Base-by-base conservation (phyloP, 192 early-diverging fungal genomes). In the Backusella psychrophila region DNA sequence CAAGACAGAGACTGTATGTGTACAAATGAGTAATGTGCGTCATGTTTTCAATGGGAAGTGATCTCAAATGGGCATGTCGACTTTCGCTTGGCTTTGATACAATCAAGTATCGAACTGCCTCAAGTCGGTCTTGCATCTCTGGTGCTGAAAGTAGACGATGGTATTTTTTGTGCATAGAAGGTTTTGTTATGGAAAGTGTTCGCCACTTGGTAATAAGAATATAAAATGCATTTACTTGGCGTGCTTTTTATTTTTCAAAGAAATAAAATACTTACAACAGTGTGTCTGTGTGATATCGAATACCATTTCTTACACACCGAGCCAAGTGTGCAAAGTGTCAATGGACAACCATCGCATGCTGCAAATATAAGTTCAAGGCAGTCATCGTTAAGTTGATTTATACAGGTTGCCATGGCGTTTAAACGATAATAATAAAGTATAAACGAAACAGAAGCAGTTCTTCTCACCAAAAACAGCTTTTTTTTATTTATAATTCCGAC, bases 31-130 rank as follows among this genome's bases (percentile, higher is more conserved):
- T 71, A 31, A 71, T 44, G 15, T 71, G 23, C 17, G 11, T 71
- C 70, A 71, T 49, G 70, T 39, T 29, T 41, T 29, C n/a, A 44
- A 71, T 44, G 1, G 70, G 70, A 17, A 71, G 29, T 49, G 70
- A 41, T 49, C 70, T 71, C 21, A 71, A 19, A 49, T 71, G 70
- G 6, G 70, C 70, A 49, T 71, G 70, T 9, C 70, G 70, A 17
- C 39, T 71, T 71, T 71, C 70, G 17, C 39, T 68, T 34, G 66
- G 35, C 35, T 68, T 68, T 35, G 29, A 68, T 35, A 68, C 33
- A 17, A 36, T 15, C 29, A 68, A 36, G 29, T 35, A 68, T 36
- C 66, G 35, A 69, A 69, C 68, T 12, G 68, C 68, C 41, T 39
- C 17, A 14, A 69, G 36, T 69, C 68, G 34, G 4, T 69, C 68